phyloP scores from a whole-genome alignment of 148 eudicot species.

The Chenopodium quinoa region DNA sequence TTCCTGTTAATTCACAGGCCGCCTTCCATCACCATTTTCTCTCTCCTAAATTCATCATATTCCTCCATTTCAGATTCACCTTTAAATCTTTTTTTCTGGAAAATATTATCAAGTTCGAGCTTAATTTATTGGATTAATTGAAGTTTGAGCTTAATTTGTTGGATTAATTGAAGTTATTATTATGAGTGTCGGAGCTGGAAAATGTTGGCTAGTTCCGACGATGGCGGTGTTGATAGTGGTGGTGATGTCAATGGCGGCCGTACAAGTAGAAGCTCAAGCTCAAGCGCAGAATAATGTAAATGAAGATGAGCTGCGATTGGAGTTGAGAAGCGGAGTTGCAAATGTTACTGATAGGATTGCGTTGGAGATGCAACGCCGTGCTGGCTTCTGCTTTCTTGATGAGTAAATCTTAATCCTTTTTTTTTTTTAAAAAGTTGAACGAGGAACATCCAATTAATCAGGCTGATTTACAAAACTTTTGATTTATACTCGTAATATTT shows the following conservation, averaged over 20 bases:
- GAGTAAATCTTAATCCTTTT: conserved; percentile 3
- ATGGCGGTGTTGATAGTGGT: not conserved
- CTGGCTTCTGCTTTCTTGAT: conserved; percentile 26
- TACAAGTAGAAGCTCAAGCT: not conserved
- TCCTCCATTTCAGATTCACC: too few species aligned
- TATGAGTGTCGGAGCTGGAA: not conserved
- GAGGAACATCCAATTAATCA: too few species aligned
- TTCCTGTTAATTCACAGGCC: too few species aligned
- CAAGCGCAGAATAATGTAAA: not conserved
- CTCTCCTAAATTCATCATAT: too few species aligned
- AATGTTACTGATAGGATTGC: conserved; percentile 18
- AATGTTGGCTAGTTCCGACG: not conserved
- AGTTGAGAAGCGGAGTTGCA: conserved; percentile 5
- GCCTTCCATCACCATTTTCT: too few species aligned
- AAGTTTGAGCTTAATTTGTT: too few species aligned
- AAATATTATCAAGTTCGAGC: too few species aligned
- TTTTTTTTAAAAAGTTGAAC: too few species aligned
- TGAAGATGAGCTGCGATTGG: not conserved
- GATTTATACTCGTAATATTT: too few species aligned
- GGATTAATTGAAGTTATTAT: not conserved
- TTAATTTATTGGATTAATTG: too few species aligned
- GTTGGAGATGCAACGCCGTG: conserved; percentile 13
- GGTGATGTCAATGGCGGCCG: conserved; percentile 7
- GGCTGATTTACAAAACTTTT: too few species aligned
- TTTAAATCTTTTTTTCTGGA: too few species aligned